A percentile compares a stretch with the other conserved stretches of the same genome.
Evolutionary conservation across 2,329 filamentous ascomycete genomes (phyloP).

Genomic region (Chrysoporthe cubensis): DNA sequence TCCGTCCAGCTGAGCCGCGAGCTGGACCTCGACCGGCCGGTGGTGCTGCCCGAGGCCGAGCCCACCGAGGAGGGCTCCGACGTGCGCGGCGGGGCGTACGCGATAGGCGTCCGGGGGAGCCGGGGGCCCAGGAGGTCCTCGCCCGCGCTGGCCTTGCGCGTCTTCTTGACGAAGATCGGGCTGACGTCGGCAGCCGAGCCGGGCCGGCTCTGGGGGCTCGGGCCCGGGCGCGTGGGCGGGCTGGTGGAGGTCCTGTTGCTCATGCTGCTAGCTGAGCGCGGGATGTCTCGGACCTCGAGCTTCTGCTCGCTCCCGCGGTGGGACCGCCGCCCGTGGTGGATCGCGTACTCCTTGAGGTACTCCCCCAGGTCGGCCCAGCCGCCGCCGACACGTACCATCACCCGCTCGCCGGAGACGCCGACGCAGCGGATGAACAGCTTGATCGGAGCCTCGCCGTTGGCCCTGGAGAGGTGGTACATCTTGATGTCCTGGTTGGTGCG

Average conservation of each 20-base stretch:
- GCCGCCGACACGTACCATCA: conserved; percentile 97
- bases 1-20: conserved; percentile 62
- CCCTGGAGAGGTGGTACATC: conserved; percentile 86
- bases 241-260: conserved; percentile 32
- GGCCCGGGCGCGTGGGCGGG: conserved; percentile 41
- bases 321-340: conserved; percentile 81
- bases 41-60: conserved; percentile 19
- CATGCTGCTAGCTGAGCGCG: conserved; percentile 34
- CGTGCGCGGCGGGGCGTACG: conserved; percentile 35
- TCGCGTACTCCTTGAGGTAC: conserved; percentile 90
- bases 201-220: conserved; percentile 44
- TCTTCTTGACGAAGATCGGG: conserved; percentile 59
- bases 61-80: conserved; percentile 49
- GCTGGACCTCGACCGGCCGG: conserved; percentile 51
- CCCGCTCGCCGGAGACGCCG: conserved; percentile 84
- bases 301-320: conserved; percentile 51
- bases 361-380: conserved; percentile 98
- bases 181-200: conserved; percentile 45
- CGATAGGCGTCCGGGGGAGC: conserved; percentile 48
- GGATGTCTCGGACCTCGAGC: conserved; percentile 62
- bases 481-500: conserved; percentile 75
- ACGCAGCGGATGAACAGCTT: conserved; percentile 94
- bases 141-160: conserved; percentile 49
- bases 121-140: conserved; percentile 35
- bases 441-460: conserved; percentile 83